Base-by-base conservation (phyloP, 2,329 filamentous ascomycete species). In the Xylariaceae sp. region DNA sequence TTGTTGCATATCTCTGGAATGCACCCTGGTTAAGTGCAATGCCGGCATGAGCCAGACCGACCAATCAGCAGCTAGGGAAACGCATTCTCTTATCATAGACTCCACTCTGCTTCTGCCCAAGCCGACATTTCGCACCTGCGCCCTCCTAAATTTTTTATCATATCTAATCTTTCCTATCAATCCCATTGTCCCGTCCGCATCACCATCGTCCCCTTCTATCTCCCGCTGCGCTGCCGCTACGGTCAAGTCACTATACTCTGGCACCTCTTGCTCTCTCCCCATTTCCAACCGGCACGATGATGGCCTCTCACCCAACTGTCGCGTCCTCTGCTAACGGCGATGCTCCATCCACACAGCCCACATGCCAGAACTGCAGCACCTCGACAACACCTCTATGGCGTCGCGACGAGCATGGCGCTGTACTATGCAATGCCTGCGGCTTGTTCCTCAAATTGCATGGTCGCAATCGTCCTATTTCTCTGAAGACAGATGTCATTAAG, bases 401-500 rank as follows among this genome's bases (percentile, higher is more conserved):
- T 57, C 85, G 93, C 71, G 93, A 98, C 75, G 93, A 98, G 72
- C 81, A 85, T 58, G 93, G 93, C 53, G 86, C 89, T 1, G 91
- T 98, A 29, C 85, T 98, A 39, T 98, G 93, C 81, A 98, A 98
- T 70, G 93, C 93, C 59, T 98, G 93, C 68, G 93, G 93, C 45
- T 78, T 98, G 43, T 98, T 97, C 67, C 78, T 97, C 59, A 98
- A 98, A 76, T 78, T 98, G 54, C 93, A 98, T 64, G 90, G 90
- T 50, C 86, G 90, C 19, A 82, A 93, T 46, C 84, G 93, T 42
- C 93, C 93, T 54, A 96, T 95, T 64, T 95, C 88, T 56, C 78
- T 98, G 57, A 98, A 98, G 76, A 97, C 93, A 37, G 93, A 98
- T 73, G 91, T 97, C 54, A 98, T 98, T 72, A 98, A 98, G 75